Conservation (phyloP, 352 stramenopile species). For the Globisporangium uncinulatum region DNA sequence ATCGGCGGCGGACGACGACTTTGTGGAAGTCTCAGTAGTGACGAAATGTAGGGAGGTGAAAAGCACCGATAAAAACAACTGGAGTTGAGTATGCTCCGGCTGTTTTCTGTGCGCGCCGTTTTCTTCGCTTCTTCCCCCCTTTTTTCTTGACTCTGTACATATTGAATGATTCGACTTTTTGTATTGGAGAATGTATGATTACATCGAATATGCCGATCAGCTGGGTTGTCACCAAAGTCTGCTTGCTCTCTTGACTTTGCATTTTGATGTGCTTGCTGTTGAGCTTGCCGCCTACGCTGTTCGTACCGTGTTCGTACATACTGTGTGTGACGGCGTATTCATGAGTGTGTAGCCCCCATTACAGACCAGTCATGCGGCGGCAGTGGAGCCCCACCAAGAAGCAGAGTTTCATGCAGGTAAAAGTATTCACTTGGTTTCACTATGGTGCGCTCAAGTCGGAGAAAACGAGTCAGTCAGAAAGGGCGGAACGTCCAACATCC, state of each 20-base stretch:
- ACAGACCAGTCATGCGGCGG: no score
- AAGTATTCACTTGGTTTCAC: background rate
- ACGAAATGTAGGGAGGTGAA: background rate
- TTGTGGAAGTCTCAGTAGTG: background rate
- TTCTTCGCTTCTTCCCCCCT: slow-evolving; percentile 10
- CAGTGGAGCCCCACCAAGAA: no score
- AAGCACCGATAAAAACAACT: background rate
- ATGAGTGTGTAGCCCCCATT: no score
- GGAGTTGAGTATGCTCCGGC: background rate
- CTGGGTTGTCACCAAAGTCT: no score
- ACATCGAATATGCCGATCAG: no score
- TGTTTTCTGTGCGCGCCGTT: background rate
- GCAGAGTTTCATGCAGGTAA: no score
- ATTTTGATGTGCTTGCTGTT: no score
- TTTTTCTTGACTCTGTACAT: slow-evolving; percentile 1
- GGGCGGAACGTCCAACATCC: slow-evolving; percentile 6
- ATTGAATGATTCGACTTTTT: no score
- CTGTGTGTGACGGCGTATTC: background rate
- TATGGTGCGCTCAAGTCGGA: background rate
- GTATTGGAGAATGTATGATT: no score
- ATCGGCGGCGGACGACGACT: no score
- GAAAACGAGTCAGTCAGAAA: slow-evolving; percentile 3
- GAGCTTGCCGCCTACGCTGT: no score
- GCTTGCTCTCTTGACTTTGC: background rate
- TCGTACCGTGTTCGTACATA: background rate